These are phyloP conservation scores for Brassica carinata DNA, from an alignment of 345 rosid genomes.

Conservation along the genomic window DNA sequence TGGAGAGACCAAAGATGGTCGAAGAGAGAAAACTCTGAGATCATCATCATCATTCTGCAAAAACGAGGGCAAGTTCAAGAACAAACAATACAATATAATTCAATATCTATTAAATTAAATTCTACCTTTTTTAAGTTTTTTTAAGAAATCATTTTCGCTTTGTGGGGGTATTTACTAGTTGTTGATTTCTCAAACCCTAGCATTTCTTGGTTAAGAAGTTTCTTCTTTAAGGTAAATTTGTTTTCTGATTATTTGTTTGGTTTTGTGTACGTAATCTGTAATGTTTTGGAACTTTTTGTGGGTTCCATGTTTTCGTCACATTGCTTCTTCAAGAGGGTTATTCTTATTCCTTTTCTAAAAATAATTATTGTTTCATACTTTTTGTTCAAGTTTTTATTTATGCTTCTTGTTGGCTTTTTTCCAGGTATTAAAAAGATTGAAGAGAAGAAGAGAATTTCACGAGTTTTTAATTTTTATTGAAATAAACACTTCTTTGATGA, in stretches of 20 bases:
- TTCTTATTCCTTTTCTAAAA: conserved; percentile 37
- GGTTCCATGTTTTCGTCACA: conserved; percentile 31
- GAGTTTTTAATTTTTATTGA: conserved; percentile 35
- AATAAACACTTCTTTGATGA: conserved; percentile 29
- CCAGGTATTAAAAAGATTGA: conserved; percentile 34
- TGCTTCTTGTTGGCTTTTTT: conserved; percentile 24
- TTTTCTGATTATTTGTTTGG: neutral
- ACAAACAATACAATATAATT: conserved; percentile 20
- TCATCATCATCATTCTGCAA: conserved; percentile 49
- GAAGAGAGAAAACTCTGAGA: conserved; percentile 74
- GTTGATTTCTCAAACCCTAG: conserved; percentile 44
- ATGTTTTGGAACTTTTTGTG: neutral
- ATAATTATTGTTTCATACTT: neutral
- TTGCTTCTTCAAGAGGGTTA: conserved; percentile 69
- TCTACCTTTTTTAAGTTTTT: neutral
- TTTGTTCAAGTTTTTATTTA: neutral
- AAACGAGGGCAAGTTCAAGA: conserved; percentile 51
- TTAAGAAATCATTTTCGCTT: conserved; percentile 6
- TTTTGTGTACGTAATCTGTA: neutral
- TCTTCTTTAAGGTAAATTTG: conserved; percentile 26
- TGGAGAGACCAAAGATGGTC: conserved; percentile 57
- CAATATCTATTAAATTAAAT: neutral
- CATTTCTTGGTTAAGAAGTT: conserved; percentile 26
- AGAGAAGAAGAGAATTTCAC: conserved; percentile 39
- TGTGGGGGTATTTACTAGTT: conserved; percentile 43